phyloP scores from a whole-genome alignment of 176 grass and related monocot genomes.

The Hordeum marinum region DNA sequence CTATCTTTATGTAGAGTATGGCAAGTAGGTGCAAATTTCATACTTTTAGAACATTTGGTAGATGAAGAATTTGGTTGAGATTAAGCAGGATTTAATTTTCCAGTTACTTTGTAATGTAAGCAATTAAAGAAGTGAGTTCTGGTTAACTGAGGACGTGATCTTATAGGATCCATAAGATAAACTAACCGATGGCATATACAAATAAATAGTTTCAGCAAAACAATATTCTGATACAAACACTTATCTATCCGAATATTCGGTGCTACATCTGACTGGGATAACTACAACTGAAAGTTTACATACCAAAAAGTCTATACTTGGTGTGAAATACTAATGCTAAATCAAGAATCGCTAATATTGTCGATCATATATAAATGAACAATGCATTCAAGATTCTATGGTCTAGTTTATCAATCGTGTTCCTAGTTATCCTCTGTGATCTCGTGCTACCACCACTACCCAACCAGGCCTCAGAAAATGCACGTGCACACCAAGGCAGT shows the following conservation, averaged over 20 bases:
- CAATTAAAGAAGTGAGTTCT: neutral
- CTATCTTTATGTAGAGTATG: neutral
- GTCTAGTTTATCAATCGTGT: slow-evolving; percentile 10
- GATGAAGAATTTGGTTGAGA: neutral
- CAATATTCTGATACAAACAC: neutral
- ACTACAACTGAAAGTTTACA: slow-evolving; percentile 3
- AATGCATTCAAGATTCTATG: neutral
- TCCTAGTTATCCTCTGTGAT: slow-evolving; percentile 4
- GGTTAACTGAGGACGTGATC: neutral
- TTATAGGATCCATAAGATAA: neutral
- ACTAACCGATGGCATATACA: neutral
- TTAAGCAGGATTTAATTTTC: neutral
- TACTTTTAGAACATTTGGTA: neutral
- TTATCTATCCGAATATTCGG: neutral
- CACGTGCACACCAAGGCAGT: slow-evolving; percentile 46
- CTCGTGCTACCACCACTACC: neutral
- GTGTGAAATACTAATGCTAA: neutral
- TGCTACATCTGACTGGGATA: neutral
- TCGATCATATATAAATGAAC: neutral
- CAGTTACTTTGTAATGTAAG: neutral
- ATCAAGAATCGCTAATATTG: neutral
- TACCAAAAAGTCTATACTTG: neutral
- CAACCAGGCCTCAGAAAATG: slow-evolving; percentile 53
- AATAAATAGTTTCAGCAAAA: neutral
- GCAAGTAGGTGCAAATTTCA: neutral